Percentiles rank a stretch among this genome's conserved stretches.
Evolutionary conservation across 805 yeast genomes (phyloP).

Genomic region (Saccharomycodes ludwigii): DNA sequence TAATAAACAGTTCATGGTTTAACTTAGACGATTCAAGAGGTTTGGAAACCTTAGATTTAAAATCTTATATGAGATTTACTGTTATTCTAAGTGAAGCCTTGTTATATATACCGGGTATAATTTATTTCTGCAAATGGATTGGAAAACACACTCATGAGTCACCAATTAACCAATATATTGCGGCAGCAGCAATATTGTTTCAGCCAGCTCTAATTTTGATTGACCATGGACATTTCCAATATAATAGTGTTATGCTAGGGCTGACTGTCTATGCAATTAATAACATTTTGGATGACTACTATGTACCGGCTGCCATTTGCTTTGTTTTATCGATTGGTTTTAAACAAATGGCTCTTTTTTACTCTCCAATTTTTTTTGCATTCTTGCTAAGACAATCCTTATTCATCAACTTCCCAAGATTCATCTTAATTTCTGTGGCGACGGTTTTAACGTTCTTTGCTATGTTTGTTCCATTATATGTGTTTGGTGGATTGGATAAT

Average conservation of each 20-base stretch:
- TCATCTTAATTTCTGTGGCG: slow-evolving; percentile 50
- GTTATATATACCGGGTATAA: slow-evolving; percentile 69
- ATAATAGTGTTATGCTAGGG: slow-evolving; percentile 90
- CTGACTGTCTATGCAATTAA: slow-evolving; percentile 56
- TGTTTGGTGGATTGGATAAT: slow-evolving; percentile 25
- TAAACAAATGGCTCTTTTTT: slow-evolving; percentile 93
- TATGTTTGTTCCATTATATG: slow-evolving; percentile 48
- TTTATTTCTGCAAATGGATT: slow-evolving; percentile 57
- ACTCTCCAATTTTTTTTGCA: slow-evolving; percentile 78
- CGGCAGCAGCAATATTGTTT: slow-evolving; percentile 66
- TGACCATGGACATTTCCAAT: slow-evolving; percentile 97
- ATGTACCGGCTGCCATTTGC: slow-evolving; percentile 57
- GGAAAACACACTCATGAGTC: slow-evolving; percentile 40
- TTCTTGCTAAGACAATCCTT: slow-evolving; percentile 51
- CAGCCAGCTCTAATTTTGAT: slow-evolving; percentile 76
- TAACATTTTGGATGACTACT: slow-evolving; percentile 50
- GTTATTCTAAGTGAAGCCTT: slow-evolving; percentile 64
- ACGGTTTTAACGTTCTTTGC: slow-evolving; percentile 42
- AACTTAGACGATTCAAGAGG: slow-evolving; percentile 65
- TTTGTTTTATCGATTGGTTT: slow-evolving; percentile 71
- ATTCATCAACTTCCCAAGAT: slow-evolving; percentile 39
- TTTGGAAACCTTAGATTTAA: slow-evolving; percentile 49
- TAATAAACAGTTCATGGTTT: slow-evolving; percentile 65
- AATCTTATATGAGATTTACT: slow-evolving; percentile 75
- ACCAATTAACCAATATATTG: slow-evolving; percentile 64